These are phyloP conservation scores for Larix kaempferi DNA, from an alignment of 75 land plant species.

Conservation along the genomic window DNA sequence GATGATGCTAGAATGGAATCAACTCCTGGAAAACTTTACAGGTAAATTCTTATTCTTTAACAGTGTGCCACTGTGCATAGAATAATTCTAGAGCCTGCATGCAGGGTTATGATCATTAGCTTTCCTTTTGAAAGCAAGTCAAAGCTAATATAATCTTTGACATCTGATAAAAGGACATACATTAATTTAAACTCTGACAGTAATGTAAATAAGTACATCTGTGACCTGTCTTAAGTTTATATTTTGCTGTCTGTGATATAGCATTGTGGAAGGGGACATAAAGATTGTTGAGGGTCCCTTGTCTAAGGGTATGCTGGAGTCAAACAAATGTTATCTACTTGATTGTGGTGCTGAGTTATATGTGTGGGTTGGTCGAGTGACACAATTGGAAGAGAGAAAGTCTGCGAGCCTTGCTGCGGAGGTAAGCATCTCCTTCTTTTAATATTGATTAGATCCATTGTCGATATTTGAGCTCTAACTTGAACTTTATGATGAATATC, in stretches of 20 bases:
- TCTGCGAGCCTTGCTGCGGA: constrained; percentile 36
- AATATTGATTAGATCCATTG: background rate
- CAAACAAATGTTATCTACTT: constrained; percentile 65
- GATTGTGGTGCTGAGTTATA: constrained; percentile 53
- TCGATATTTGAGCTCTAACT: background rate
- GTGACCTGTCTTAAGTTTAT: too few relatives aligned
- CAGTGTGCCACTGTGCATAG: too few relatives aligned
- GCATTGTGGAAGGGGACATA: constrained; percentile 4
- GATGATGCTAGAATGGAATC: constrained; percentile 12
- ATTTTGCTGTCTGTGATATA: constrained; percentile 7
- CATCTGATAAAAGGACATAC: background rate
- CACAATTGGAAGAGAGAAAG: constrained; percentile 49
- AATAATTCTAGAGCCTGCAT: too few relatives aligned
- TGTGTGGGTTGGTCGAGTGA: constrained; percentile 75
- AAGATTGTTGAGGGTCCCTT: constrained; percentile 13
- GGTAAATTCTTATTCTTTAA: constrained; percentile 16
- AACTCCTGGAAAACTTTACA: constrained; percentile 23
- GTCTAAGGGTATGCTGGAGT: constrained; percentile 25
- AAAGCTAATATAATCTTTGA: background rate
- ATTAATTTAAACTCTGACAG: too few relatives aligned
- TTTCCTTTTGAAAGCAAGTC: background rate
- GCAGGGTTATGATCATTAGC: too few relatives aligned
- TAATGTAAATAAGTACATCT: background rate
- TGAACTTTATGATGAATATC: too few relatives aligned
- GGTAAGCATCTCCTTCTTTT: constrained; percentile 17